A percentile compares a stretch with the other conserved stretches of the same genome.
These are phyloP conservation scores for Moricandia arvensis DNA, from an alignment of 345 rosid species.

Conservation along the genomic window DNA sequence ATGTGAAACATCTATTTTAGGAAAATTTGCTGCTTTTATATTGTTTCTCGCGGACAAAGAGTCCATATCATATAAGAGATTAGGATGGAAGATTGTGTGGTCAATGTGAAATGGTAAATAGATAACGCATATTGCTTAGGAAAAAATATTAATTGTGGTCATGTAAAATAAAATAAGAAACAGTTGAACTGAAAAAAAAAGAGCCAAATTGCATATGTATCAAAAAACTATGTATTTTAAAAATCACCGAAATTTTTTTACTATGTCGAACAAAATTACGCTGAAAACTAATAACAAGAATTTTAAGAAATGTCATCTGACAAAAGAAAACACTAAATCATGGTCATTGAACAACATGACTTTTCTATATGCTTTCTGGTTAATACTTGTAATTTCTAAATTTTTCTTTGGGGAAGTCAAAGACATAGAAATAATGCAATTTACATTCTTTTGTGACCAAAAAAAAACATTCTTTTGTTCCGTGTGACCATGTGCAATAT, in stretches of 20 bases:
- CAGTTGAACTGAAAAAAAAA: neutral
- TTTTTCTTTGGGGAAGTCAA: neutral
- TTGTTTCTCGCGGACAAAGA: neutral
- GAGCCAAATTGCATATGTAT: neutral
- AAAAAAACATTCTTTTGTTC: no score
- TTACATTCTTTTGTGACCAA: no score
- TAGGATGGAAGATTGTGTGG: neutral
- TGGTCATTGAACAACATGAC: neutral
- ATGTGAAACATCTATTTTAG: neutral
- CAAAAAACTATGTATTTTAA: no score
- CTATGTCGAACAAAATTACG: neutral
- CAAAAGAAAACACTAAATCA: neutral
- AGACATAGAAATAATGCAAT: neutral
- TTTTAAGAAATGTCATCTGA: neutral
- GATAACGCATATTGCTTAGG: neutral
- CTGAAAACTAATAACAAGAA: neutral
- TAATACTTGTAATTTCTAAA: neutral
- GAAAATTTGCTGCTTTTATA: neutral
- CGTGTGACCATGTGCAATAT: slow-evolving; percentile 27
- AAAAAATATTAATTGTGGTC: neutral
- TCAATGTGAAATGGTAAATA: neutral
- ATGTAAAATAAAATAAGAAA: neutral
- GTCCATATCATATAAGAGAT: neutral
- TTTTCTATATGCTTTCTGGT: neutral
- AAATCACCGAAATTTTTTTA: neutral